Percentiles rank a stretch among this genome's conserved stretches.
Conservation (phyloP, 192 early-diverging fungal genomes). For the Coemansia pectinata region DNA sequence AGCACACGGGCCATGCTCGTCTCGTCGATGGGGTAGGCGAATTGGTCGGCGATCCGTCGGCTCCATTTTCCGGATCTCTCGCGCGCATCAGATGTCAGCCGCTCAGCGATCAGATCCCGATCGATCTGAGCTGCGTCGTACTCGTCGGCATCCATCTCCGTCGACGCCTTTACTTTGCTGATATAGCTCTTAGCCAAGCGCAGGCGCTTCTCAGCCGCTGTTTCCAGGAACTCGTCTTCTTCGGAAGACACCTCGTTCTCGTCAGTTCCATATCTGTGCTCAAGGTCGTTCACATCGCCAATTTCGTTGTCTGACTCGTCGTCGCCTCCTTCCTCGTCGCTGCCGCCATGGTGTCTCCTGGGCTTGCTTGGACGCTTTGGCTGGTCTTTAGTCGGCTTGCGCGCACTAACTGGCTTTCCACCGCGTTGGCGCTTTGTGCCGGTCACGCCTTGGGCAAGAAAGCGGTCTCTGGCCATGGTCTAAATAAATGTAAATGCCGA, state of each 20-base stretch:
- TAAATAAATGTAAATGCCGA: neutral
- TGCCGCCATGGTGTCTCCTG: neutral
- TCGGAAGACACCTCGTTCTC: slow-evolving; percentile 48
- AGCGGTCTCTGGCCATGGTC: slow-evolving; percentile 45
- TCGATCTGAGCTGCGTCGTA: slow-evolving; percentile 93
- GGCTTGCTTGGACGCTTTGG: neutral
- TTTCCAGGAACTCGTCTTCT: slow-evolving; percentile 76
- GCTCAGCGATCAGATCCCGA: slow-evolving; percentile 86
- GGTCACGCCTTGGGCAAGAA: slow-evolving; percentile 44
- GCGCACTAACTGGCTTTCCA: neutral
- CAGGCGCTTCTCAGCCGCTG: slow-evolving; percentile 89
- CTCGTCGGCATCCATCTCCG: slow-evolving; percentile 63
- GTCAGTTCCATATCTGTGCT: slow-evolving; percentile 31
- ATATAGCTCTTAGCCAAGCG: slow-evolving; percentile 94
- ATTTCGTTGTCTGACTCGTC: slow-evolving; percentile 23
- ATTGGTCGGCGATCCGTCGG: slow-evolving; percentile 36
- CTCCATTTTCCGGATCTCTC: slow-evolving; percentile 44
- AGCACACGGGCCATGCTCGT: slow-evolving; percentile 21
- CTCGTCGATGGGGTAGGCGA: slow-evolving; percentile 31
- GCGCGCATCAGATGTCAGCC: slow-evolving; percentile 74
- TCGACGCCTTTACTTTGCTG: slow-evolving; percentile 63
- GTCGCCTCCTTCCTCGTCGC: neutral
- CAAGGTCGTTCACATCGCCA: slow-evolving; percentile 37
- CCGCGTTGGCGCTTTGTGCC: slow-evolving; percentile 43
- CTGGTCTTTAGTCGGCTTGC: slow-evolving; percentile 14